Evolutionary conservation across 352 stramenopile genomes (phyloP).

Genomic region (Pythium sukuiense): DNA sequence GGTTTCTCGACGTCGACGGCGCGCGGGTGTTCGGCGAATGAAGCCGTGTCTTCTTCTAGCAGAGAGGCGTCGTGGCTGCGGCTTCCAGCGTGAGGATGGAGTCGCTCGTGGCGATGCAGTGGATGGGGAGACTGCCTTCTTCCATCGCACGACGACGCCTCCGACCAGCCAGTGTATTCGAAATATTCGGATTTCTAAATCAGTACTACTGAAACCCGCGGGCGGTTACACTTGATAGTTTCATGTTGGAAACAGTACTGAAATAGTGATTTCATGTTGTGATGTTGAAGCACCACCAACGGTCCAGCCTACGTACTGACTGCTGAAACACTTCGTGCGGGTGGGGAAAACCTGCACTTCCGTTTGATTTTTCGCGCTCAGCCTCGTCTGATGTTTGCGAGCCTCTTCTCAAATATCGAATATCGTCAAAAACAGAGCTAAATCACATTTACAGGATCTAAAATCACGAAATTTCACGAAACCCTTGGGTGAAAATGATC

Average conservation of each 20-base stretch:
- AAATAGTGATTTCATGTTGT: neutral
- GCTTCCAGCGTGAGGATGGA: neutral
- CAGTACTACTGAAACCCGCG: neutral
- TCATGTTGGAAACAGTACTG: neutral
- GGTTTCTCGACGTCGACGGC: neutral
- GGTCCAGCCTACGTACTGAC: conserved; percentile 20
- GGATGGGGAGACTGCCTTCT: conserved; percentile 1
- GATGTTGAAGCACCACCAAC: conserved; percentile 1
- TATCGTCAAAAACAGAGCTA: neutral
- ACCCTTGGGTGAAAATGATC: neutral
- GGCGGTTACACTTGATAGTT: neutral
- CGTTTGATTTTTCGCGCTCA: neutral
- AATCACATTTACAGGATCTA: neutral
- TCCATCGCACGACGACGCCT: neutral
- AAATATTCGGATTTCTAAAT: conserved; percentile 5
- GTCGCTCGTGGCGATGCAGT: neutral
- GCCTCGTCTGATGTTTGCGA: neutral
- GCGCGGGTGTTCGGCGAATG: neutral
- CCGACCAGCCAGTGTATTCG: neutral
- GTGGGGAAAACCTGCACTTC: conserved; percentile 16
- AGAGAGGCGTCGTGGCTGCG: neutral
- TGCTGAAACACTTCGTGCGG: conserved; percentile 13
- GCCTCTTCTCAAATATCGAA: no score
- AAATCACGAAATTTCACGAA: neutral
- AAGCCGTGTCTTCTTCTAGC: neutral